Conservation (phyloP, 192 early-diverging fungal species). For the Cladochytrium replicatum region DNA sequence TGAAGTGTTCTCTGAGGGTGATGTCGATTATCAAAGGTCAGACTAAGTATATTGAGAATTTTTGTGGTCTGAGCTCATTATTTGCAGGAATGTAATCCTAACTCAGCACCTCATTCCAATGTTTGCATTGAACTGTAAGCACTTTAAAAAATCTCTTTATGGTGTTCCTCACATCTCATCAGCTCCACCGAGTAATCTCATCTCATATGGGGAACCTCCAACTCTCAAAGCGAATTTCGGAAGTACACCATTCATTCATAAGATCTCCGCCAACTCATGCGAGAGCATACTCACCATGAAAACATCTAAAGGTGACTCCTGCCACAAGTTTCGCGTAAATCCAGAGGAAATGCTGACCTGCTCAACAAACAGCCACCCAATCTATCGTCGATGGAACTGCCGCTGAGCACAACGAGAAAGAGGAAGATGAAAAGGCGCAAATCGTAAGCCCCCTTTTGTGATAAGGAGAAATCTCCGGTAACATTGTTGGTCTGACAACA, state of each 20-base stretch:
- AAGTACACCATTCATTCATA: constrained; percentile 19
- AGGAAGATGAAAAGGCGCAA: constrained; percentile 42
- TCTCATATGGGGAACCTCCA: constrained; percentile 11
- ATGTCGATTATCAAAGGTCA: constrained; percentile 26
- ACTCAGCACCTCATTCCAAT: constrained; percentile 25
- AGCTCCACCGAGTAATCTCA: background rate
- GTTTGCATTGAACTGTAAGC: constrained; percentile 26
- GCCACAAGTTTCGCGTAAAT: too few species aligned
- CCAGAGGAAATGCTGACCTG: too few species aligned
- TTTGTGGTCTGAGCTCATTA: constrained; percentile 1
- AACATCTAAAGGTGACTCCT: constrained; percentile 11
- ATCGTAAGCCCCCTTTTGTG: constrained; percentile 12
- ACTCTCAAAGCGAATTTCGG: constrained; percentile 41
- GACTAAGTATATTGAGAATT: background rate
- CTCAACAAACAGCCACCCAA: too few species aligned
- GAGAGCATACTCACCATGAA: constrained; percentile 6
- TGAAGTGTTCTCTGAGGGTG: constrained; percentile 11
- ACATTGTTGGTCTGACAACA: too few species aligned
- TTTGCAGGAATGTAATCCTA: constrained; percentile 16
- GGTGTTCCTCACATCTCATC: background rate
- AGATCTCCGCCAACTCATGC: constrained; percentile 17
- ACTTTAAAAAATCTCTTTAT: constrained; percentile 1
- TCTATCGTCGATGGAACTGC: constrained; percentile 16
- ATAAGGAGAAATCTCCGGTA: too few species aligned
- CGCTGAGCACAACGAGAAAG: constrained; percentile 17